A percentile compares a stretch with the other conserved stretches of the same genome.
phyloP scores from a whole-genome alignment of 2,329 filamentous ascomycete species.

The Penicillium sp. region DNA sequence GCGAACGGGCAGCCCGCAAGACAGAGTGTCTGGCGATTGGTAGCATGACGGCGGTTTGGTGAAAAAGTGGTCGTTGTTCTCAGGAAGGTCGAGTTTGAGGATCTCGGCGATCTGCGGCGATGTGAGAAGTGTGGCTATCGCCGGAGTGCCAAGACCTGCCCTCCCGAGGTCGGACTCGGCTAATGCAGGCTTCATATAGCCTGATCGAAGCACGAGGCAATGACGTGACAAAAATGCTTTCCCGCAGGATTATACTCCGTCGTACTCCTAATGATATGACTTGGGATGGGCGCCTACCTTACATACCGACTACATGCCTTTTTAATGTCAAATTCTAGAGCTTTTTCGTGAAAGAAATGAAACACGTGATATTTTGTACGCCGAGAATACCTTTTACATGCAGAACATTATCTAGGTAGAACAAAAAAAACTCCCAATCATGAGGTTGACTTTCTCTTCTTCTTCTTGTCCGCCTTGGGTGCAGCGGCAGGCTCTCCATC shows the following conservation, averaged over 20 bases:
- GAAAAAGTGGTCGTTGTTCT: constrained; percentile 8
- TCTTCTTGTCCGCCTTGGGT: constrained; percentile 29
- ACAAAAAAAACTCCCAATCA: constrained; percentile 23
- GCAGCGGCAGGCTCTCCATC: constrained; percentile 36
- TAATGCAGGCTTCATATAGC: constrained; percentile 27
- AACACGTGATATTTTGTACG: constrained; percentile 35
- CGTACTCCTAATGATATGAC: too few species aligned
- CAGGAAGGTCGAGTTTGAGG: constrained; percentile 19
- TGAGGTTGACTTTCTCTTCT: constrained; percentile 43
- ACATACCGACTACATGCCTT: not conserved
- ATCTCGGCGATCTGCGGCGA: constrained; percentile 28
- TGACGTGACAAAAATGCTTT: not conserved
- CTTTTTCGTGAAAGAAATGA: constrained; percentile 17
- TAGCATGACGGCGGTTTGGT: constrained; percentile 27
- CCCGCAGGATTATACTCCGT: not conserved
- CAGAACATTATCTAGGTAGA: constrained; percentile 31
- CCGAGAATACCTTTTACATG: constrained; percentile 34
- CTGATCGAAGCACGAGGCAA: constrained; percentile 6
- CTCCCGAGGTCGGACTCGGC: constrained; percentile 38
- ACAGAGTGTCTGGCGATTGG: constrained; percentile 41
- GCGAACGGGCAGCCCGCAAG: constrained; percentile 46
- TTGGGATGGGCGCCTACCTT: not conserved
- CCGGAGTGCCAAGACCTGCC: constrained; percentile 36
- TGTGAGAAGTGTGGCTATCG: constrained; percentile 33
- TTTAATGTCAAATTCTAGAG: not conserved